Percentiles rank a stretch among this genome's conserved stretches.
Evolutionary conservation across 495 filamentous ascomycete species (phyloP).

Genomic region (Annulohypoxylon maeteangense): DNA sequence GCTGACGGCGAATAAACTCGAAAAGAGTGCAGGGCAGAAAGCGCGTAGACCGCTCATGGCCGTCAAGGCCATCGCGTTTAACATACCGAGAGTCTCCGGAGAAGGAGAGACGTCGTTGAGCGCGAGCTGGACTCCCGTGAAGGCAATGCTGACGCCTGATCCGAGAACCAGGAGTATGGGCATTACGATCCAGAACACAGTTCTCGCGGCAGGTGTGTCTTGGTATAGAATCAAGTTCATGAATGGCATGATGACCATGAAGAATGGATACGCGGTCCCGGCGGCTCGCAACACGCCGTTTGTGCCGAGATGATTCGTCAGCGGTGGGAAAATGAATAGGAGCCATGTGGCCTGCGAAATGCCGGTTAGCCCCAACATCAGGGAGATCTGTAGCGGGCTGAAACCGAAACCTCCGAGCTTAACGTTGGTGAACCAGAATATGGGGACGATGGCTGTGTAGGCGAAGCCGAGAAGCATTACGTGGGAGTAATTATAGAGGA

Average conservation of each 20-base stretch:
- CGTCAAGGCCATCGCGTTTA: conserved; percentile 72
- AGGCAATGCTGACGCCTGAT: conserved; percentile 73
- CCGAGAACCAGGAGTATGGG: conserved; percentile 57
- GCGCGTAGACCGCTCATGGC: conserved; percentile 62
- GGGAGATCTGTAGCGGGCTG: conserved; percentile 65
- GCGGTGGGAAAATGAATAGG: conserved; percentile 68
- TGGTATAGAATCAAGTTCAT: conserved; percentile 63
- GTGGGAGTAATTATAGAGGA: conserved; percentile 70
- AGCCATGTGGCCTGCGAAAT: conserved; percentile 72
- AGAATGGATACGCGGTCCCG: conserved; percentile 65
- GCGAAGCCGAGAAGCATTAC: conserved; percentile 70
- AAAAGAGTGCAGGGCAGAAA: conserved; percentile 68
- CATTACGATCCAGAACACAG: conserved; percentile 66
- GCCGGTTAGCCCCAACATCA: conserved; percentile 68
- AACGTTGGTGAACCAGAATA: conserved; percentile 69
- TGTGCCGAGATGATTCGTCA: conserved; percentile 68
- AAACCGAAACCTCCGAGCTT: conserved; percentile 71
- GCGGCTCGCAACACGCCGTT: conserved; percentile 67
- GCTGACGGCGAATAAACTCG: conserved; percentile 70
- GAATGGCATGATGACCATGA: conserved; percentile 62
- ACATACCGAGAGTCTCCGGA: conserved; percentile 65
- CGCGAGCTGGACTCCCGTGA: conserved; percentile 73
- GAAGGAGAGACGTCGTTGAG: conserved; percentile 75
- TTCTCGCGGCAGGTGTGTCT: conserved; percentile 40
- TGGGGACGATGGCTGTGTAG: conserved; percentile 71